phyloP scores from a whole-genome alignment of 306 rosid genomes.

The Casuarina cunninghamiana region DNA sequence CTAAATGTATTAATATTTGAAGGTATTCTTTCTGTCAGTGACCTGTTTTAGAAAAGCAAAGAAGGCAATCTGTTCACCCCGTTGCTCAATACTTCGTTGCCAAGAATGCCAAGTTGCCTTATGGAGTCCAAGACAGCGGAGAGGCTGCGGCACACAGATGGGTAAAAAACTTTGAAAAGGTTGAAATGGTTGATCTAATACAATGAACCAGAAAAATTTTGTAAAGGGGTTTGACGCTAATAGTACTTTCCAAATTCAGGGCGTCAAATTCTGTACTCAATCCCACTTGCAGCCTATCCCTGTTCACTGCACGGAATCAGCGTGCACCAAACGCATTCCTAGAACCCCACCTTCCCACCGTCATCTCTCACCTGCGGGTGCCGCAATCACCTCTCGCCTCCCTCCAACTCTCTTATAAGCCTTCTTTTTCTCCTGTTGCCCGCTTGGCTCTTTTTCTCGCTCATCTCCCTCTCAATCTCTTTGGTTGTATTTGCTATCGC shows the following conservation, averaged over 20 bases:
- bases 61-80: neutral
- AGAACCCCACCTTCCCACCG: neutral
- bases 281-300: neutral
- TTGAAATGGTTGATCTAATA: no score
- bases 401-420: neutral
- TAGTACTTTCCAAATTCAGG: no score
- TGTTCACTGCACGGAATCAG: neutral
- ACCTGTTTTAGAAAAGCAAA: no score
- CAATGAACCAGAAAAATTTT: no score
- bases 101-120: neutral
- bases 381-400: neutral
- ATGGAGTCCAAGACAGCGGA: neutral
- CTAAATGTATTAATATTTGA: no score
- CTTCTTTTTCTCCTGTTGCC: neutral
- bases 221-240: no score
- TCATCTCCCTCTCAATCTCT: neutral
- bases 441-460: neutral
- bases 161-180: no score
- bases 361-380: neutral
- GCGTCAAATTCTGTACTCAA: no score
- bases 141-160: neutral
- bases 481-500: neutral
- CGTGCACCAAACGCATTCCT: neutral
- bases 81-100: neutral
- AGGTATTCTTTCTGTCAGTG: neutral